Evolutionary conservation across 2,329 filamentous ascomycete genomes (phyloP), one percentile per base, ranked within the genome.

Genomic region (Fusarium sp.): DNA sequence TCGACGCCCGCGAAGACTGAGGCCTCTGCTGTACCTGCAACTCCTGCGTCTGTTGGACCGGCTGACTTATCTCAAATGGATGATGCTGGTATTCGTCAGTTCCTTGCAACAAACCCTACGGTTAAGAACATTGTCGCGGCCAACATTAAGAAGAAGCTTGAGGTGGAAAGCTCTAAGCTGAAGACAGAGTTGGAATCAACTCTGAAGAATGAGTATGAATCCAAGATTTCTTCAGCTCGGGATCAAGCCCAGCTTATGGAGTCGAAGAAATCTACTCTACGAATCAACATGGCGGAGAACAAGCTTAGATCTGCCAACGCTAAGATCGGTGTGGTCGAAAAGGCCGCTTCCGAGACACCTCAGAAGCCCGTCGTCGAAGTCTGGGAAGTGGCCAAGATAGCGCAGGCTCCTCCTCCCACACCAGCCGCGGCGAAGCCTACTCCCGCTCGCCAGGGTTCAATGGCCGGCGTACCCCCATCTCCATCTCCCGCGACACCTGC

Each of bases 331-430:
- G 88, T 96, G 2, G 92, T 98, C 5, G 88, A 94, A 75, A 92
- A 89, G 46, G 94, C 95, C 14, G 94, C 92, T 1, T 86, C 85
- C n/a, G 92, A 97, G 47, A 98, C 94, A 1, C 95, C 95, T 1
- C 86, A 95, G 73, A 90, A 89, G 76, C 89, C 94, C 1, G 94
- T 98, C 6, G 88, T 84, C 11, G 94, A 98, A 79, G 94, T 98
- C 1, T 98, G 93, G 92, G 89, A 91, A 67, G 82, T 92, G 55
- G 94, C 92, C 0, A 94, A 95, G 80, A 84, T 54, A 21, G 75
- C 80, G 22, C 76, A 78, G 40, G 71, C 77, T 17, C 70, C 75
- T n/a, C 74, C 76, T 6, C 66, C 74, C 19, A 64, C 71, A 7
- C 63, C 74, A 26, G 65, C 72, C 11, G 53, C 57, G 14, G 73